phyloP scores from a whole-genome alignment of 2,329 filamentous ascomycete species.

The Neophaeococcomyces mojaviensis region DNA sequence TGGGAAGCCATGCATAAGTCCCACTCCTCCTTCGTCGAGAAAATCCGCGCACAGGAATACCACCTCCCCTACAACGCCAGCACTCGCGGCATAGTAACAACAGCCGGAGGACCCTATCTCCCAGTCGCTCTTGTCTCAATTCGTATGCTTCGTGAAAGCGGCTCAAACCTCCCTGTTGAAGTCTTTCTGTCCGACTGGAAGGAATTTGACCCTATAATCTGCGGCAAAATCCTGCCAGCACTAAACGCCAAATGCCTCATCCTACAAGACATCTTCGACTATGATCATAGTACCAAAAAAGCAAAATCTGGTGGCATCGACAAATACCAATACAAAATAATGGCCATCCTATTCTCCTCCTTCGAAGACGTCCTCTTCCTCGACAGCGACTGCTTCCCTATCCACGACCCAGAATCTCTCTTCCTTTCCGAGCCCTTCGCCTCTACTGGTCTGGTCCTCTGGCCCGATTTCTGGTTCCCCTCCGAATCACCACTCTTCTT shows the following conservation, averaged over 20 bases:
- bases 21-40: slow-evolving; percentile 30
- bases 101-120: slow-evolving; percentile 30
- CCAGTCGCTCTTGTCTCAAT: slow-evolving; percentile 34
- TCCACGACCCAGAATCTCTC: slow-evolving; percentile 36
- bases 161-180: slow-evolving; percentile 34
- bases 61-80: slow-evolving; percentile 28
- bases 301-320: slow-evolving; percentile 8
- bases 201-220: slow-evolving; percentile 34
- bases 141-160: slow-evolving; percentile 34
- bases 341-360: slow-evolving; percentile 51
- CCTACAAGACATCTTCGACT: slow-evolving; percentile 24
- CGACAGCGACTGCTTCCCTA: slow-evolving; percentile 51
- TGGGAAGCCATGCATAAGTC: slow-evolving; percentile 28
- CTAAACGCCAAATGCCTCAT: slow-evolving; percentile 34
- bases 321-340: slow-evolving; percentile 49
- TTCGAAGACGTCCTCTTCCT: slow-evolving; percentile 54
- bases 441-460: slow-evolving; percentile 47
- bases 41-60: slow-evolving; percentile 24
- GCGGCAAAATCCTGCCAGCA: slow-evolving; percentile 30
- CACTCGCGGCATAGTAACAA: slow-evolving; percentile 40
- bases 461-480: slow-evolving; percentile 49
- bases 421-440: slow-evolving; percentile 47
- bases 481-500: slow-evolving; percentile 39
- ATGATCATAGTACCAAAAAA: slow-evolving; percentile 10
- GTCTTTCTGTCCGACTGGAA: slow-evolving; percentile 32